Conservation (phyloP, 768 basidiomycete genomes). For the Trametes maxima region DNA sequence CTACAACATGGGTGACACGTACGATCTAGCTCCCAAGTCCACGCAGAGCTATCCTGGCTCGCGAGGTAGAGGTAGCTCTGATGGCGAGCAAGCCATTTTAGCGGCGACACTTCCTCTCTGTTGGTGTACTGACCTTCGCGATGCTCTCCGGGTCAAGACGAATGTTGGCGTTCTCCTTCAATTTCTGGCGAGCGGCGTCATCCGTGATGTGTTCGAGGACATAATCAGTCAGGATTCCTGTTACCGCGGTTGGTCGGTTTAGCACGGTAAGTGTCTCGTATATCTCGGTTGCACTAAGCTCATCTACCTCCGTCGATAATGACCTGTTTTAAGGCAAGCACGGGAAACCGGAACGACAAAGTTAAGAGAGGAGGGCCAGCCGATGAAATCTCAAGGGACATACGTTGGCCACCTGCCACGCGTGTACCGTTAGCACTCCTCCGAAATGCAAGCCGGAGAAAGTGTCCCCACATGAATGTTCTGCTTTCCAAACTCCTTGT, state of each 20-base stretch:
- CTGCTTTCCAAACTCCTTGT: slow-evolving; percentile 47
- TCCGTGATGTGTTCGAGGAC: slow-evolving; percentile 29
- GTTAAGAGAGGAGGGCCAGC: neutral
- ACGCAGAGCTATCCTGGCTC: slow-evolving; percentile 70
- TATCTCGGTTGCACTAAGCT: neutral
- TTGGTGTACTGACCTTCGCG: slow-evolving; percentile 49
- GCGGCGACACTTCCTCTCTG: neutral
- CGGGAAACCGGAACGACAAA: neutral
- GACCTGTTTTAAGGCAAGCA: slow-evolving; percentile 41
- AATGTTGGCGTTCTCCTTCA: slow-evolving; percentile 47
- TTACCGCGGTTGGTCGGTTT: neutral
- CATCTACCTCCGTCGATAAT: slow-evolving; percentile 67
- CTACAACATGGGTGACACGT: slow-evolving; percentile 33
- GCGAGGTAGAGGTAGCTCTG: slow-evolving; percentile 69
- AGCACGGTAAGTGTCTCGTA: neutral
- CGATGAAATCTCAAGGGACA: slow-evolving; percentile 30
- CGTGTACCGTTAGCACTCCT: neutral
- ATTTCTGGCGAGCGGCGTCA: slow-evolving; percentile 32
- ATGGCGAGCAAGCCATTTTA: neutral
- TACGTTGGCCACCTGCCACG: slow-evolving; percentile 62
- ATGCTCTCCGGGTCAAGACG: slow-evolving; percentile 68
- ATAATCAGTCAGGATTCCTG: slow-evolving; percentile 43
- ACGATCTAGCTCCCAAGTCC: slow-evolving; percentile 84
- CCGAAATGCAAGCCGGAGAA: neutral
- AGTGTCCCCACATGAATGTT: slow-evolving; percentile 41